Evolutionary conservation across 805 yeast genomes (phyloP).

Genomic region (Teunomyces kruisii): DNA sequence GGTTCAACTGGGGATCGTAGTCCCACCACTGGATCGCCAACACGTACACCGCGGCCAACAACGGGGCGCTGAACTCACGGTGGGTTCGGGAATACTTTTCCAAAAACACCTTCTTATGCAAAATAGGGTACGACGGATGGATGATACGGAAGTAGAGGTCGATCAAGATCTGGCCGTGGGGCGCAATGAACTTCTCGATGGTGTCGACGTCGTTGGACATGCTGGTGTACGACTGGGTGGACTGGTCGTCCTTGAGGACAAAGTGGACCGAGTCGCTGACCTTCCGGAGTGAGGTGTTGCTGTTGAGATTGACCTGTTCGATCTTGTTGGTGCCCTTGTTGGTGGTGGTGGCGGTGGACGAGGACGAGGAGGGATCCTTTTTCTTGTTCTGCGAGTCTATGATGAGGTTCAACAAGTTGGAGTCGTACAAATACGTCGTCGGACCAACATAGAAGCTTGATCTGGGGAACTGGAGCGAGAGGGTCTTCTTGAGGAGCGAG

Average conservation of each 20-base stretch:
- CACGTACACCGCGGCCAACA: constrained; percentile 86
- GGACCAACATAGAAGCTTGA: constrained; percentile 89
- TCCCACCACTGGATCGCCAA: constrained; percentile 96
- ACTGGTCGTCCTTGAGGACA: constrained; percentile 75
- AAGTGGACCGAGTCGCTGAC: constrained; percentile 79
- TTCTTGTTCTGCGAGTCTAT: constrained; percentile 32
- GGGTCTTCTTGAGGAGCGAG: constrained; percentile 64
- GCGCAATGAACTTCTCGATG: constrained; percentile 84
- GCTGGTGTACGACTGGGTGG: constrained; percentile 62
- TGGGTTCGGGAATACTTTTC: constrained; percentile 91
- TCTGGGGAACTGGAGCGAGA: constrained; percentile 82
- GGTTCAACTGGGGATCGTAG: constrained; percentile 71
- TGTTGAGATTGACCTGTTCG: constrained; percentile 76
- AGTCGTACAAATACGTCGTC: constrained; percentile 75
- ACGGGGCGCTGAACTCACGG: constrained; percentile 87
- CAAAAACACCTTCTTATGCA: constrained; percentile 86
- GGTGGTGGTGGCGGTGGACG: not conserved
- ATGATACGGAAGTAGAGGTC: constrained; percentile 80
- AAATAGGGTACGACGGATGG: constrained; percentile 88
- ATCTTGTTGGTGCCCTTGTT: constrained; percentile 28
- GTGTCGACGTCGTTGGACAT: constrained; percentile 79
- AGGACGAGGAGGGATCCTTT: too few species aligned
- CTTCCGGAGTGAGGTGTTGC: constrained; percentile 66
- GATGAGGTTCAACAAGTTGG: constrained; percentile 62
- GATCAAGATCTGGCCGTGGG: constrained; percentile 81